Base-by-base conservation (phyloP, 2,329 filamentous ascomycete species). In the Neophaeococcomyces mojaviensis region DNA sequence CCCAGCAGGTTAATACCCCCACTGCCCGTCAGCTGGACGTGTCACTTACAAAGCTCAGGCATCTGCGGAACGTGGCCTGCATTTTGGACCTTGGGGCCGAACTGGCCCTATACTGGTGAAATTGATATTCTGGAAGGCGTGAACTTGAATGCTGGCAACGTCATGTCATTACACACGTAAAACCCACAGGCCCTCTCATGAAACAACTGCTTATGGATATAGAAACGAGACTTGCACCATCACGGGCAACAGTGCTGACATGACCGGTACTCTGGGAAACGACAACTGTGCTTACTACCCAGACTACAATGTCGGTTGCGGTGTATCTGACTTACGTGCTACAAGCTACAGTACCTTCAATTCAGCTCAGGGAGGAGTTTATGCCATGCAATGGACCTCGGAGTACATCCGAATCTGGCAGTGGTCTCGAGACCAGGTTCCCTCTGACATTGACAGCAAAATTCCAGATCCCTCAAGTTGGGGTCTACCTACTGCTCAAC, bases 51-150 rank as follows among this genome's bases (percentile, higher is more conserved):
- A 10, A 28, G 24, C 10, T 28, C 24, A 28, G 55, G 53, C 8
- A 59, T 63, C 18, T 68, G 65, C 44, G 66, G 59, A 6, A 66
- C 59, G 26, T 69, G 67, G 65, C 65, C 66, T 8, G 59, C 60
- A 15, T 58, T 69, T 50, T 71, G 69, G 69, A 64, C 67, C 2
- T 55, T 67, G 1, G 81, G 81, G 5, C 69, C 71, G 10, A 66
- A 73, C 56, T 86, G 82, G 82, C 82, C 82, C 1, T 57, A 58
- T 30, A 68, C 67, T 2, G 82, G 82, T 26, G 82, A 86, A 64
- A 83, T 86, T 55, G 82, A 86, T 61, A 80, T 86, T 55, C 72
- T 86, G 52, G 82, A 86, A 67, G 81, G 81, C 28, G 79, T 84
- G 55, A 81, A 84, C 65, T 65, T 69, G 19, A 70, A 76, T 49